Base-by-base conservation (phyloP, 1,284 basidiomycete genomes). In the Rhizopogon hawkerae region DNA sequence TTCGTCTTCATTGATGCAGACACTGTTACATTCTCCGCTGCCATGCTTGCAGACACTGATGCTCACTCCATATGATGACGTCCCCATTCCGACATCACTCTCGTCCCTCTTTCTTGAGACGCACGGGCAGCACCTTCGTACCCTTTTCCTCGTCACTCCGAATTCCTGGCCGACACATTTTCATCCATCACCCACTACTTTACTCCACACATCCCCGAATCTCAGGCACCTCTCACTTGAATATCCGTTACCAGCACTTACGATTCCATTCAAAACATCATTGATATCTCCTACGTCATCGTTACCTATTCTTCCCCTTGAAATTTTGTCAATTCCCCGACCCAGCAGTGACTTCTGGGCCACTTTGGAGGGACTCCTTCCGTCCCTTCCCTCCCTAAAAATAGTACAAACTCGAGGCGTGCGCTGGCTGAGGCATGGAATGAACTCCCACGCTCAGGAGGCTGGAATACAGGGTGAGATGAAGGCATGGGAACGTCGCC, bases 401-500 rank as follows among this genome's bases (percentile, higher is more conserved):
- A 70, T 75, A 8, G 67, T 89, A 24, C 74, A 83, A n/a, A 70
- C 75, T 24, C 71, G 83, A 47, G 84, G 87, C 55, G 74, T 86
- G 16, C 77, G 78, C 33, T 89, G 86, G 85, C 63, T 89, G 35
- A 69, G 81, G 48, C 73, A 72, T 45, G 85, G 84, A 0, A 75
- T 89, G 64, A 80, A 74, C 9, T 66, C 67, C 1, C 70, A 72
- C 51, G 86, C 86, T 21, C 78, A 78, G 56, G 78, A 76, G 53
- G 76, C 85, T 3, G 86, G 86, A 3, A 76, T 87, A 10, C 85
- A 88, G 64, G 86, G 86, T 37, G 82, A 87, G 63, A 83, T 89
- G 79, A 69, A 72, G 53, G 74, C 79, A 47, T 89, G 86, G 86
- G 71, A 73, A 51, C 71, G 75, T 39, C 72, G 81, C 46, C 69